A percentile compares a stretch with the other conserved stretches of the same genome.
These are phyloP conservation scores for Dalbergia cultrata DNA, from an alignment of 306 rosid species.

Conservation along the genomic window DNA sequence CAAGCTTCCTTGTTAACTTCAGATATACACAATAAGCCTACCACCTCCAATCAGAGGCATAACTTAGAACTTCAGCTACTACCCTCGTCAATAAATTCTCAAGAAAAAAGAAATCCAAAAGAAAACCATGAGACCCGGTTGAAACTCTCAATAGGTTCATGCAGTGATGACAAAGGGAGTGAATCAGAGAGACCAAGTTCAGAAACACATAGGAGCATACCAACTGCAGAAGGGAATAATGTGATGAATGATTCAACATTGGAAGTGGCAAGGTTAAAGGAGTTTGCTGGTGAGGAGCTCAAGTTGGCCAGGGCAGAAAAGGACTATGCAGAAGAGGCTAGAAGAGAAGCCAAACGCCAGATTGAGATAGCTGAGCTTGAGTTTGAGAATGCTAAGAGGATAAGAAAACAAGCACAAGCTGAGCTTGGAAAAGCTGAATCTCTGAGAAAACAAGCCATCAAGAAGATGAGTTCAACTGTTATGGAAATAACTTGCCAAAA, in stretches of 20 bases:
- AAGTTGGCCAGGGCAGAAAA: constrained; percentile 77
- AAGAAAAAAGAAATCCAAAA: constrained; percentile 36
- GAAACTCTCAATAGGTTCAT: constrained; percentile 83
- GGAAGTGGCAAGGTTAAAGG: constrained; percentile 59
- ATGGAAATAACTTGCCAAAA: constrained; percentile 87
- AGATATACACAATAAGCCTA: constrained; percentile 36
- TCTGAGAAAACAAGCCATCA: constrained; percentile 79
- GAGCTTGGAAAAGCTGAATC: constrained; percentile 77
- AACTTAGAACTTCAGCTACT: constrained; percentile 84
- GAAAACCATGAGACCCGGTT: constrained; percentile 64
- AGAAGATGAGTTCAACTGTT: constrained; percentile 73
- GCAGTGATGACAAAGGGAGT: constrained; percentile 26
- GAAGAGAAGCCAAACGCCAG: constrained; percentile 80
- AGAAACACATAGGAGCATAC: constrained; percentile 23
- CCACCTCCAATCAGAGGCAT: constrained; percentile 44
- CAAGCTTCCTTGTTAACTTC: constrained; percentile 33
- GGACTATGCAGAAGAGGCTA: constrained; percentile 81
- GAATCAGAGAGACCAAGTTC: constrained; percentile 28
- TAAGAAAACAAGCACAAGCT: constrained; percentile 82
- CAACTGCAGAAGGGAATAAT: constrained; percentile 1
- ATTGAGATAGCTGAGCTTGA: constrained; percentile 84
- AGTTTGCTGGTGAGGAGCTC: constrained; percentile 58
- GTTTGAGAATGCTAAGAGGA: constrained; percentile 80
- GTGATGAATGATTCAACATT: constrained; percentile 30
- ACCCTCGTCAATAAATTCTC: constrained; percentile 54